phyloP scores from a whole-genome alignment of 352 stramenopile species.

The Phytophthora pisi region DNA sequence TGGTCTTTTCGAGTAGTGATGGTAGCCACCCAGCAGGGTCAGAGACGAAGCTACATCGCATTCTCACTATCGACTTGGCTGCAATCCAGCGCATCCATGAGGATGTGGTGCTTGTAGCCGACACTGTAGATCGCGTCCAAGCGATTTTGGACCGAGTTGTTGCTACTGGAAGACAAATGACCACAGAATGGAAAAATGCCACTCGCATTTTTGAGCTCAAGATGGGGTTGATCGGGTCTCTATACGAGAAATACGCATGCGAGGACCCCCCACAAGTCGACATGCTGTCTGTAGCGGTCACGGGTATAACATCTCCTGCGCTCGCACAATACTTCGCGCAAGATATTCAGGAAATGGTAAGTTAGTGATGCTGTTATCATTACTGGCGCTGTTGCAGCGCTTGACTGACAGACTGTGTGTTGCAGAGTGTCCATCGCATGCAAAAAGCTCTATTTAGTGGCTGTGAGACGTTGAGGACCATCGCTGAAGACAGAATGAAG shows the following conservation, averaged over 20 bases:
- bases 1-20: slow-evolving; percentile 19
- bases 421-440: slow-evolving; percentile 65
- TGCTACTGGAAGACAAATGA: slow-evolving; percentile 44
- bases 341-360: slow-evolving; percentile 83
- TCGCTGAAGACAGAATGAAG: slow-evolving; percentile 51
- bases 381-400: not conserved
- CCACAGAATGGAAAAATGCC: slow-evolving; percentile 78
- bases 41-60: slow-evolving; percentile 27
- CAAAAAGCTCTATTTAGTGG: slow-evolving; percentile 54
- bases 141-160: slow-evolving; percentile 39
- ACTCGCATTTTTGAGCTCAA: slow-evolving; percentile 80
- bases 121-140: slow-evolving; percentile 32
- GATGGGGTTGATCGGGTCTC: slow-evolving; percentile 68
- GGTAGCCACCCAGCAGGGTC: not conserved
- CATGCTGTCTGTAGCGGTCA: slow-evolving; percentile 70
- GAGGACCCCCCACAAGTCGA: slow-evolving; percentile 69
- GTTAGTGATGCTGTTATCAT: slow-evolving; percentile 1
- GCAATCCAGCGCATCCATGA: slow-evolving; percentile 34
- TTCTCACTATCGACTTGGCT: slow-evolving; percentile 49
- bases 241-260: slow-evolving; percentile 82
- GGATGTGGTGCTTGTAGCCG: slow-evolving; percentile 42
- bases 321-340: slow-evolving; percentile 82
- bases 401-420: slow-evolving; percentile 1
- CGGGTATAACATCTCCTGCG: slow-evolving; percentile 63
- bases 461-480: slow-evolving; percentile 39